phyloP scores from a whole-genome alignment of 2,329 filamentous ascomycete genomes.

The Botrytis deweyae region DNA sequence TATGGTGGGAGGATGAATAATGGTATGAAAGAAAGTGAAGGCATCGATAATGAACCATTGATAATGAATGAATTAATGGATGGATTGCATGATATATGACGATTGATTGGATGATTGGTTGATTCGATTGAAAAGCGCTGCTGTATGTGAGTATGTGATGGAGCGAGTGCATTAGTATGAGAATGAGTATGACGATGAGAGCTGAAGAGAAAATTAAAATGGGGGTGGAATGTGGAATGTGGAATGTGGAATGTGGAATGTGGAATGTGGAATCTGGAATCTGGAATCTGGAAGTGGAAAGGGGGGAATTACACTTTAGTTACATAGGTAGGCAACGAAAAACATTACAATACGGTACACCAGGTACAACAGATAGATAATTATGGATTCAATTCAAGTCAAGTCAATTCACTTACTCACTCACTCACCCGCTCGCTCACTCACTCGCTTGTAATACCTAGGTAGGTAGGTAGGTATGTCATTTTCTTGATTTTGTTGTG shows the following conservation, averaged over 20 bases:
- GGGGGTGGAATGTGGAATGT: neutral
- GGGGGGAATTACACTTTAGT: neutral
- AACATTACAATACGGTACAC: neutral
- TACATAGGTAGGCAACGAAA: neutral
- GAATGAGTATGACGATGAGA: neutral
- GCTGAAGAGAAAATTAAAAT: neutral
- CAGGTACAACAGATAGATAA: neutral
- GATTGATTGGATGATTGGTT: conserved; percentile 10
- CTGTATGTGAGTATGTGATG: neutral
- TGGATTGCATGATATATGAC: conserved; percentile 13
- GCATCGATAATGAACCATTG: conserved; percentile 11
- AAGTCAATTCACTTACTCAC: neutral
- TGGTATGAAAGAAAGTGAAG: neutral
- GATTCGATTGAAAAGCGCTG: neutral
- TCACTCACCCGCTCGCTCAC: too few relatives aligned
- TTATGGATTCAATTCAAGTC: neutral
- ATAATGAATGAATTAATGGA: conserved; percentile 13
- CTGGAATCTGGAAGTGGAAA: too few relatives aligned
- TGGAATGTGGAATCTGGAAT: too few relatives aligned
- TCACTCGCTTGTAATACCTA: neutral
- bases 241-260: neutral
- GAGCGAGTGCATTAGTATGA: neutral
- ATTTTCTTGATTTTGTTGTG: neutral
- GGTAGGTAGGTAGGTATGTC: too few relatives aligned
- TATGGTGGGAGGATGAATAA: conserved; percentile 5